Evolutionary conservation across 345 rosid genomes (phyloP).

Genomic region (Excoecaria cochinchinensis): DNA sequence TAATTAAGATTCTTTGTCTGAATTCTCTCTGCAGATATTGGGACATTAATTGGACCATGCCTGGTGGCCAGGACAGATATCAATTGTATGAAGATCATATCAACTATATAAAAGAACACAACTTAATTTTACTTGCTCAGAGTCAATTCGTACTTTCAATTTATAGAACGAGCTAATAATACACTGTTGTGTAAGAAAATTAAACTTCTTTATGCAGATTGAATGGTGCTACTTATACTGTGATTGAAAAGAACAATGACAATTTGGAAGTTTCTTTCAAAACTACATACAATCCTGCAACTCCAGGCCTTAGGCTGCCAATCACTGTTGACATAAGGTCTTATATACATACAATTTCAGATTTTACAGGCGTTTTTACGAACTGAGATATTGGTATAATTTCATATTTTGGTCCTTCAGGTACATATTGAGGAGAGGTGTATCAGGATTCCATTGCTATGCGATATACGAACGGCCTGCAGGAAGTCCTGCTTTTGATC

Average conservation of each 20-base stretch:
- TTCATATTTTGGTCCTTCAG: conserved; percentile 13
- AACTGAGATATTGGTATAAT: too few species aligned
- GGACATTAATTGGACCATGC: conserved; percentile 41
- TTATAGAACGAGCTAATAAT: too few species aligned
- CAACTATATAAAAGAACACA: background rate
- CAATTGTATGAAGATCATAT: conserved; percentile 23
- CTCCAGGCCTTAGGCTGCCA: conserved; percentile 24
- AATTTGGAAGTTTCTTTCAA: conserved; percentile 40
- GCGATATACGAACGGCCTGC: conserved; percentile 33
- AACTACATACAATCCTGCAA: conserved; percentile 27
- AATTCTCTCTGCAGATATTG: conserved; percentile 29
- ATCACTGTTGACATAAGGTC: conserved; percentile 40
- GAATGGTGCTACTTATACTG: conserved; percentile 29
- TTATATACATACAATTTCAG: background rate
- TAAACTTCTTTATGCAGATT: conserved; percentile 19
- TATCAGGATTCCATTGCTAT: conserved; percentile 41
- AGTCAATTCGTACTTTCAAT: too few species aligned
- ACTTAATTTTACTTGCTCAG: too few species aligned
- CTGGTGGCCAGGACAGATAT: conserved; percentile 26
- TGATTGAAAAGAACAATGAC: conserved; percentile 23
- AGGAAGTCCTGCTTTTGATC: conserved; percentile 32
- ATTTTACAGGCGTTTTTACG: too few species aligned
- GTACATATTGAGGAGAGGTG: conserved; percentile 36
- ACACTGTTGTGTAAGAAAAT: too few species aligned
- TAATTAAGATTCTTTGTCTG: background rate